phyloP scores from a whole-genome alignment of 2,329 filamentous ascomycete species.

The Talaromyces sp. region DNA sequence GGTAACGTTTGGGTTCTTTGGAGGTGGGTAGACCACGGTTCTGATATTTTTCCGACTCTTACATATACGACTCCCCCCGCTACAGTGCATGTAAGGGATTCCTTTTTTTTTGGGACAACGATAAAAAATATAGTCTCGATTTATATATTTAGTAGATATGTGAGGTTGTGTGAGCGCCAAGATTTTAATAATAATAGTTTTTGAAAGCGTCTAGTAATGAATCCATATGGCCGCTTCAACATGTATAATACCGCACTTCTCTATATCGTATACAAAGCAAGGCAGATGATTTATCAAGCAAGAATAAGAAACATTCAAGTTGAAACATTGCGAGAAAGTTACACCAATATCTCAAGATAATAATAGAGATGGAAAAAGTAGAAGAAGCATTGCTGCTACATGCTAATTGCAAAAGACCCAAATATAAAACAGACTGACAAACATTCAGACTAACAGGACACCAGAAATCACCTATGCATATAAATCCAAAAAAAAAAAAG shows the following conservation, averaged over 20 bases:
- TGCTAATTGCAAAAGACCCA: neutral
- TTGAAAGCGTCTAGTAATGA: too few relatives aligned
- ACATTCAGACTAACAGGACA: slow-evolving; percentile 11
- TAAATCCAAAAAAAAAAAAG: slow-evolving; percentile 1
- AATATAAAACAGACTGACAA: slow-evolving; percentile 13
- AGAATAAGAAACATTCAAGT: neutral
- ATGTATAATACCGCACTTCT: neutral
- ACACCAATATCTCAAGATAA: neutral
- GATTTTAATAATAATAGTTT: too few relatives aligned
- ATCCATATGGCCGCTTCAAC: neutral
- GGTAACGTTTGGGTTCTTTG: too few relatives aligned
- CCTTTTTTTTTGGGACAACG: too few relatives aligned
- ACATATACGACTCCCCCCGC: too few relatives aligned
- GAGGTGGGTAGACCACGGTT: too few relatives aligned
- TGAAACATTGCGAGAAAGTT: neutral
- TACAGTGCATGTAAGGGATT: too few relatives aligned
- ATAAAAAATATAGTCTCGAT: too few relatives aligned
- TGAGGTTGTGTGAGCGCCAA: too few relatives aligned
- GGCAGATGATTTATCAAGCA: neutral
- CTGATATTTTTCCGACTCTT: too few relatives aligned
- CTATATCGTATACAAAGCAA: neutral
- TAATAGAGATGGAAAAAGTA: neutral
- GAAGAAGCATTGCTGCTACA: neutral
- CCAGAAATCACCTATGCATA: slow-evolving; percentile 8
- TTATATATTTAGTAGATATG: too few relatives aligned